Base-by-base conservation (phyloP, 1,284 basidiomycete genomes). In the Melanopsichium pennsylvanicum region DNA sequence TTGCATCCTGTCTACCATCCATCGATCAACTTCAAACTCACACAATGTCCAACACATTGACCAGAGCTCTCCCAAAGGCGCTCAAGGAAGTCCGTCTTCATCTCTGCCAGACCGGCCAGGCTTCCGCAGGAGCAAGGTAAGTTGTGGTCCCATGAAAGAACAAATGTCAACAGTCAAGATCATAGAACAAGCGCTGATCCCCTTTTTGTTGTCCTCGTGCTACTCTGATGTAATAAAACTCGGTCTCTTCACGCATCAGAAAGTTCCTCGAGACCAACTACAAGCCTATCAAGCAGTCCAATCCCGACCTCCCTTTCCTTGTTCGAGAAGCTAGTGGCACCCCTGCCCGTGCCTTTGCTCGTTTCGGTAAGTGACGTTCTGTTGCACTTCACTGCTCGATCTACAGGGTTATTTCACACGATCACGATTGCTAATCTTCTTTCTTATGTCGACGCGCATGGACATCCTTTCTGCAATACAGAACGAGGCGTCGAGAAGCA, bases 21-120 rank as follows among this genome's bases (percentile, higher is more conserved):
- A 46, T 36, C 27, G 33, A 34, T 21, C 21, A 33, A 31, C 27
- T 29, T 29, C 8, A 29, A 21, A 41, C 31, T 34, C 31, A n/a
- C 48, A 63, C 13, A 19, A 77, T 77, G 77, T 62, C 75, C 45
- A 67, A 64, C 37, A 63, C 70, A 33, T 66, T 81, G 40, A 58
- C 75, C 21, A 49, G 50, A 35, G 78, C 75, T 3, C 45, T 81
- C 22, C 78, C 78, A 3, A 60, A 61, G 39, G 69, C 76, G 8
- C 69, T 80, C 48, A 79, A 77, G 69, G 79, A 81, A 55, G 63
- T 81, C 8, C 69, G 79, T 22, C 62, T 81, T 8, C 79, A 80
- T 54, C 57, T 79, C 32, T 81, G 76, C 52, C 79, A 80, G 61
- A 66, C 61, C n/a, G 76, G 78, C 27, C 60, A 70, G 36, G 68